A percentile compares a stretch with the other conserved stretches of the same genome.
Conservation (phyloP, 2,329 filamentous ascomycete species). For the Aureobasidium sp. region DNA sequence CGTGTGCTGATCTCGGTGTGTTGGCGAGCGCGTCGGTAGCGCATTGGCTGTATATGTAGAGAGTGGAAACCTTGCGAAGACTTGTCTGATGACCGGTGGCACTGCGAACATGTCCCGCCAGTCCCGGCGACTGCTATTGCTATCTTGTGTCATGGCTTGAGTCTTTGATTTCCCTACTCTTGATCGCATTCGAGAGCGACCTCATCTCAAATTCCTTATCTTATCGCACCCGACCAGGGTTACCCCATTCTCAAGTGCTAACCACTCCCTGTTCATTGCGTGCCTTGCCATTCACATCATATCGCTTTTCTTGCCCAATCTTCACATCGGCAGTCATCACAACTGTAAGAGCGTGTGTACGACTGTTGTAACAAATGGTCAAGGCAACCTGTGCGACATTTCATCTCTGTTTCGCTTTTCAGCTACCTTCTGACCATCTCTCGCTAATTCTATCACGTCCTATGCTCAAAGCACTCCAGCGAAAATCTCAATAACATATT, state of each 20-base stretch:
- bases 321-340: too few relatives aligned
- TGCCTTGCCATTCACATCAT: neutral
- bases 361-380: too few relatives aligned
- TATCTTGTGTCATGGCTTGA: neutral
- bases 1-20: constrained; percentile 43
- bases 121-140: constrained; percentile 16
- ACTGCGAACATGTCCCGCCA: constrained; percentile 43
- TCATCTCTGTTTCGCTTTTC: too few relatives aligned
- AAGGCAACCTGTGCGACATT: too few relatives aligned
- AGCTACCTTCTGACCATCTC: neutral
- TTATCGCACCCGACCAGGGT: neutral
- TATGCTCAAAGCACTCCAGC: neutral
- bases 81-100: constrained; percentile 66
- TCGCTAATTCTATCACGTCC: too few relatives aligned
- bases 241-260: neutral
- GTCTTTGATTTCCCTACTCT: neutral
- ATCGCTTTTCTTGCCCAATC: too few relatives aligned
- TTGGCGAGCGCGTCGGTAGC: constrained; percentile 57
- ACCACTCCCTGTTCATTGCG: too few relatives aligned
- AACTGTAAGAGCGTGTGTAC: too few relatives aligned
- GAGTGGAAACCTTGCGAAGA: constrained; percentile 83
- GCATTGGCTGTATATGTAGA: constrained; percentile 66
- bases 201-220: neutral
- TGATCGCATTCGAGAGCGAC: neutral
- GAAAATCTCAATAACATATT: neutral